These are phyloP conservation scores for Coprinellus micaceus DNA, from an alignment of 768 basidiomycete genomes.

Conservation along the genomic window DNA sequence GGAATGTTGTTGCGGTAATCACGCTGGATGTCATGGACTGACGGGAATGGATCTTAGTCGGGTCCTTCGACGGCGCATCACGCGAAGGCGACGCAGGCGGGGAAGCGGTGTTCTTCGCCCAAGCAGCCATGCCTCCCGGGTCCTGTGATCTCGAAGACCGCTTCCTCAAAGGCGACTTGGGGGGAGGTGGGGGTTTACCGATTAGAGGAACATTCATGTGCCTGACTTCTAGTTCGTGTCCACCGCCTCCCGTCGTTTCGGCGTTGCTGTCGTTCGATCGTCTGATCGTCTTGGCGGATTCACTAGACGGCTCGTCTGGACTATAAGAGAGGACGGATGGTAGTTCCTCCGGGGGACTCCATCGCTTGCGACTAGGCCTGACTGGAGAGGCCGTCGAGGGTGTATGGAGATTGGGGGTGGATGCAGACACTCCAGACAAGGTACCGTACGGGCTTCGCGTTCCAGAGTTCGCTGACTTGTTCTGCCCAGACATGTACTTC, in stretches of 20 bases:
- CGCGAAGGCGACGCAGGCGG: conserved; percentile 32
- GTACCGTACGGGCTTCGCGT: conserved; percentile 10
- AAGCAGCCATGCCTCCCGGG: conserved; percentile 29
- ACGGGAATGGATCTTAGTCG: conserved; percentile 36
- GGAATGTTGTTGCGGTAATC: conserved; percentile 50
- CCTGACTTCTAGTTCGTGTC: conserved; percentile 28
- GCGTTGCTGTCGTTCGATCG: conserved; percentile 9
- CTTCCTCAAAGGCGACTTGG: conserved; percentile 53
- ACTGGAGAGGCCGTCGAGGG: conserved; percentile 36
- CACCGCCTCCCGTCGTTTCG: conserved; percentile 18
- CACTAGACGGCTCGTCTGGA: conserved; percentile 38
- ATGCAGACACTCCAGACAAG: conserved; percentile 47
- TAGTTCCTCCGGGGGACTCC: conserved; percentile 48
- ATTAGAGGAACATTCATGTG: conserved; percentile 37
- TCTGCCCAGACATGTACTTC: conserved; percentile 44
- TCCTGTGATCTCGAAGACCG: conserved; percentile 25
- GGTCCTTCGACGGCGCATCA: conserved; percentile 27
- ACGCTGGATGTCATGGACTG: conserved; percentile 64
- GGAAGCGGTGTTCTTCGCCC: conserved; percentile 26
- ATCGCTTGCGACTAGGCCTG: conserved; percentile 40
- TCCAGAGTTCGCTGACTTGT: conserved; percentile 20
- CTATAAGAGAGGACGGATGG: conserved; percentile 55
- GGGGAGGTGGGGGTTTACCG: conserved; percentile 31
- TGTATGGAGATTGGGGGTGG: conserved; percentile 55
- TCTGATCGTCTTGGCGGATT: conserved; percentile 15